Percentiles rank a stretch among this genome's conserved stretches.
phyloP scores from a whole-genome alignment of 805 yeast species.

The Spathaspora hagerdaliae region DNA sequence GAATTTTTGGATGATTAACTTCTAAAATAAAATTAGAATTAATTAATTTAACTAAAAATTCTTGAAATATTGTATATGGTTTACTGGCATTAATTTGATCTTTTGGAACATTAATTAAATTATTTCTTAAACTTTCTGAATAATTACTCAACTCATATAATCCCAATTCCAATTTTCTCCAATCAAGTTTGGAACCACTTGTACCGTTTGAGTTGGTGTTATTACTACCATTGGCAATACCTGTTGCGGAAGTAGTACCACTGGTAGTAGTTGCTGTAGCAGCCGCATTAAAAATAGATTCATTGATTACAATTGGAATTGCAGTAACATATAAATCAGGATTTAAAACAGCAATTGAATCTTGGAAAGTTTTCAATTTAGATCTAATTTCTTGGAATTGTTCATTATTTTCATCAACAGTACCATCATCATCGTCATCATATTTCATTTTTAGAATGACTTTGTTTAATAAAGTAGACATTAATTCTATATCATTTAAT shows the following conservation, averaged over 20 bases:
- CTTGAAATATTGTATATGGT: slow-evolving; percentile 59
- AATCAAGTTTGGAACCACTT: slow-evolving; percentile 32
- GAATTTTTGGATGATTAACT: slow-evolving; percentile 77
- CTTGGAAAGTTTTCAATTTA: slow-evolving; percentile 76
- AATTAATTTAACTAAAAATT: slow-evolving; percentile 55
- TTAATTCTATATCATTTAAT: slow-evolving; percentile 41
- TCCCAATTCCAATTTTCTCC: slow-evolving; percentile 87
- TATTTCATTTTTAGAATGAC: slow-evolving; percentile 75
- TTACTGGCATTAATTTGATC: slow-evolving; percentile 60
- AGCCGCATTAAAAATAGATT: slow-evolving; percentile 34
- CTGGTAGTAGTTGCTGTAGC: slow-evolving; percentile 48
- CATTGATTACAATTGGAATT: slow-evolving; percentile 56
- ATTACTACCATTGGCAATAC: slow-evolving; percentile 21
- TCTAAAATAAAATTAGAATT: slow-evolving; percentile 40
- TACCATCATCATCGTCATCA: slow-evolving; percentile 69
- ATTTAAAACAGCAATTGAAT: slow-evolving; percentile 58
- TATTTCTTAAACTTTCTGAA: slow-evolving; percentile 76
- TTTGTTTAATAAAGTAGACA: slow-evolving; percentile 62
- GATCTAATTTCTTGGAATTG: slow-evolving; percentile 78
- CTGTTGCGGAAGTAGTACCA: slow-evolving; percentile 46
- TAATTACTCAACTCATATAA: slow-evolving; percentile 74
- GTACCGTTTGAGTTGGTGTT: slow-evolving; percentile 7
- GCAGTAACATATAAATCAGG: slow-evolving; percentile 60
- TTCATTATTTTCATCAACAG: slow-evolving; percentile 57
- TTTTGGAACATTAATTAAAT: slow-evolving; percentile 67